Conservation (phyloP, 2,329 filamentous ascomycete genomes). For the Fusarium robinianum region DNA sequence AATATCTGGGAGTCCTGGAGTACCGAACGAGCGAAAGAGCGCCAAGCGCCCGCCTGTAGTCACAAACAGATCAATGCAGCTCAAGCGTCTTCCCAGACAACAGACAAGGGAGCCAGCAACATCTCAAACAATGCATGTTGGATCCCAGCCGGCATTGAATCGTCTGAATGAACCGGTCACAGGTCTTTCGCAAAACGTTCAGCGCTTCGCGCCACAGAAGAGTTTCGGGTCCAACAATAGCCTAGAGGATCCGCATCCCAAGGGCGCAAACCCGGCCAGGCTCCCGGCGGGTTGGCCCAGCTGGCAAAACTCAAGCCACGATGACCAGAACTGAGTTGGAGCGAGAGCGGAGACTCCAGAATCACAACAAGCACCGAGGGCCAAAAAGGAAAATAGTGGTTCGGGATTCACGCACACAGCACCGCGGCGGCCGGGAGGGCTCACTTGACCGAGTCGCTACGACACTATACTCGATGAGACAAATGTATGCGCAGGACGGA, state of each 20-base stretch:
- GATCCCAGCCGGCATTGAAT: conserved; percentile 1
- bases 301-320: conserved; percentile 24
- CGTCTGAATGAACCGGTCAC: too few relatives aligned
- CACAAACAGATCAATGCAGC: too few relatives aligned
- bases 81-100: conserved; percentile 12
- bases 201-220: conserved; percentile 9
- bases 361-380: conserved; percentile 32
- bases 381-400: conserved; percentile 33
- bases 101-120: conserved; percentile 5
- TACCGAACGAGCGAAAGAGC: too few relatives aligned
- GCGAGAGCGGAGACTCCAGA: conserved; percentile 19
- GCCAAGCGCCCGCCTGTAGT: too few relatives aligned
- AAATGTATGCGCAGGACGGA: too few relatives aligned
- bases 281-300: conserved; percentile 29
- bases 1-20: too few relatives aligned
- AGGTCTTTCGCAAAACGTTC: too few relatives aligned
- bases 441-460: conserved; percentile 11
- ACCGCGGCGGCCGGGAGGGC: conserved; percentile 31
- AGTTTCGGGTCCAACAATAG: conserved; percentile 37
- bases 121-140: conserved; percentile 10
- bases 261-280: conserved; percentile 17
- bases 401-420: conserved; percentile 34
- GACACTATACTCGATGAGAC: too few relatives aligned
- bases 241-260: conserved; percentile 28
- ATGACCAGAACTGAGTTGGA: conserved; percentile 30